Conservation (phyloP, 139 green algal species). For the Zygnema cylindricum region DNA sequence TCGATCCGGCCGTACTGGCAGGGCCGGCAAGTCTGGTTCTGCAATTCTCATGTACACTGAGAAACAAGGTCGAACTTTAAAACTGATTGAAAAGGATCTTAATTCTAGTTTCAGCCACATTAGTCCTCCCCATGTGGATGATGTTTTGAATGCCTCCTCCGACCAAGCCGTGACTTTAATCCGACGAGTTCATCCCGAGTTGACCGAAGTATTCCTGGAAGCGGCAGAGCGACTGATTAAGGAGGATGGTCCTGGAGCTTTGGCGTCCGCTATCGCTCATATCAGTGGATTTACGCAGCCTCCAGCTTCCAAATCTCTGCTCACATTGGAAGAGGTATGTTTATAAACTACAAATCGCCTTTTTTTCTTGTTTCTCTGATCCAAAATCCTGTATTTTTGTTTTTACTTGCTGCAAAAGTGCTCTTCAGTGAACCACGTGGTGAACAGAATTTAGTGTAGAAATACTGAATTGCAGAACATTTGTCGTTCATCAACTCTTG, state of each 20-base stretch:
- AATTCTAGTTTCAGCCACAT: slow-evolving; percentile 38
- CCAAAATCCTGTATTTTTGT: too few species aligned
- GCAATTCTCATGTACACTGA: slow-evolving; percentile 88
- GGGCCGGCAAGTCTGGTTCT: slow-evolving; percentile 74
- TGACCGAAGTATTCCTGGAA: slow-evolving; percentile 84
- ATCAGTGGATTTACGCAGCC: slow-evolving; percentile 83
- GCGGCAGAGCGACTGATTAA: slow-evolving; percentile 79
- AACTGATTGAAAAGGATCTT: slow-evolving; percentile 43
- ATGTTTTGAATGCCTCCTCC: slow-evolving; percentile 69
- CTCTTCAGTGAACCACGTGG: too few species aligned
- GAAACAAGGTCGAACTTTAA: slow-evolving; percentile 62
- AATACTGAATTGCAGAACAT: too few species aligned
- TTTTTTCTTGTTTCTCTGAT: neutral
- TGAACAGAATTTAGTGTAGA: too few species aligned
- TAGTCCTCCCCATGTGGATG: slow-evolving; percentile 62
- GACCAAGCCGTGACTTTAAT: slow-evolving; percentile 65
- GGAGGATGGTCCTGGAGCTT: slow-evolving; percentile 55
- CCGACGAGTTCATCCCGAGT: slow-evolving; percentile 74
- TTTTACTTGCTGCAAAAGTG: too few species aligned
- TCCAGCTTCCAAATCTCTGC: slow-evolving; percentile 72
- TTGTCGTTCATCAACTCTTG: too few species aligned
- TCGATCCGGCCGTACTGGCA: slow-evolving; percentile 75
- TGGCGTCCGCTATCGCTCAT: slow-evolving; percentile 85
- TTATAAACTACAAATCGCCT: neutral
- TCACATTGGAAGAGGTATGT: slow-evolving; percentile 80